Conservation (phyloP, 768 basidiomycete genomes). For the Kwoniella botswanensis region DNA sequence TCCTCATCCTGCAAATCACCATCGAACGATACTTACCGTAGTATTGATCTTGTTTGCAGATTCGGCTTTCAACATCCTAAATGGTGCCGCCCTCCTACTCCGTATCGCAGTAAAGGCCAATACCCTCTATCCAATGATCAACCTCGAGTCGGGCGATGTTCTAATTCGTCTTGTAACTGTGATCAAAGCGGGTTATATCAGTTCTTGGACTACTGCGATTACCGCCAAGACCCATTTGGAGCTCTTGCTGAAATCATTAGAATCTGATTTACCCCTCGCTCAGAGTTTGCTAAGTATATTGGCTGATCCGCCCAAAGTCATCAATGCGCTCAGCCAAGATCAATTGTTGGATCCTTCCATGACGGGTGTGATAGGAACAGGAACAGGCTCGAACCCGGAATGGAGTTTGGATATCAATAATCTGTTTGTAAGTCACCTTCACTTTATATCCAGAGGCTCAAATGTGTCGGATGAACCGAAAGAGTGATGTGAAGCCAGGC, state of each 20-base stretch:
- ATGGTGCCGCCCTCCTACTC: constrained; percentile 21
- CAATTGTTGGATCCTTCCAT: background rate
- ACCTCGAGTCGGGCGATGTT: background rate
- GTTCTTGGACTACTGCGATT: constrained; percentile 7
- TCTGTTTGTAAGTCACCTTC: background rate
- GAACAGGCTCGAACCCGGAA: background rate
- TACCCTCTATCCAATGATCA: constrained; percentile 1
- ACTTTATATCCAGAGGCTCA: background rate
- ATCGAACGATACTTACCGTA: background rate
- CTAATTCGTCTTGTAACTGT: constrained; percentile 4
- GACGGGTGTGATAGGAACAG: background rate
- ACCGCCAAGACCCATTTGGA: constrained; percentile 17
- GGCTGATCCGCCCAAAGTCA: constrained; percentile 1
- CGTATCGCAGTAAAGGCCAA: constrained; percentile 20
- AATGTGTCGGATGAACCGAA: background rate
- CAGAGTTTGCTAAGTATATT: constrained; percentile 1
- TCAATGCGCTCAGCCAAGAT: background rate
- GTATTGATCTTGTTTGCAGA: background rate
- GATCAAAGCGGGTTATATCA: constrained; percentile 8
- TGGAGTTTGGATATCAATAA: constrained; percentile 13
- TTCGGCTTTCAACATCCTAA: constrained; percentile 25
- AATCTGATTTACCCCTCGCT: constrained; percentile 3
- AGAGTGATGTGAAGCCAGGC: background rate
- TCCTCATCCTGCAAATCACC: background rate
- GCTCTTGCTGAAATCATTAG: constrained; percentile 1